Evolutionary conservation across 768 basidiomycete genomes (phyloP).

Genomic region (Termitomyces sp.): DNA sequence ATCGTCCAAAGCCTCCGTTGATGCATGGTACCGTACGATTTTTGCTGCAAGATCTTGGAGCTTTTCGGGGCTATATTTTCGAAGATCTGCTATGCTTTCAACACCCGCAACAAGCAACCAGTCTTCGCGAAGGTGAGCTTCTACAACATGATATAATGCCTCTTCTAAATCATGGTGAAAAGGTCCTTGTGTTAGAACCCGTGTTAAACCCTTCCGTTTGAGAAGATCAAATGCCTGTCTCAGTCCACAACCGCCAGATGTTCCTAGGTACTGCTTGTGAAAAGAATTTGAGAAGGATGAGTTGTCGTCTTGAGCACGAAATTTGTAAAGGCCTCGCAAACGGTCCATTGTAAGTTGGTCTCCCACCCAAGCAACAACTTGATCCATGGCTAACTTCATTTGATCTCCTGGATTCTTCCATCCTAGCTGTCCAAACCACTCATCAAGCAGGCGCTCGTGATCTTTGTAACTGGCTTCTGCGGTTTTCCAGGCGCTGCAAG

Average conservation of each 20-base stretch:
- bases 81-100: constrained; percentile 22
- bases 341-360: constrained; percentile 36
- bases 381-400: constrained; percentile 17
- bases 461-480: constrained; percentile 38
- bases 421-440: constrained; percentile 29
- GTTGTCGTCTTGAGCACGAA: constrained; percentile 32
- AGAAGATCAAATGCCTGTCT: constrained; percentile 28
- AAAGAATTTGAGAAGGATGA: too few species aligned
- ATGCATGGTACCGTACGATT: constrained; percentile 25
- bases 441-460: constrained; percentile 24
- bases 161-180: constrained; percentile 34
- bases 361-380: constrained; percentile 29
- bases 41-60: constrained; percentile 22
- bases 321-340: constrained; percentile 33
- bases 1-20: constrained; percentile 22
- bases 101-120: constrained; percentile 26
- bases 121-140: constrained; percentile 32
- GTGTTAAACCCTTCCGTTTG: constrained; percentile 24
- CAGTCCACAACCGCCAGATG: constrained; percentile 21
- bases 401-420: constrained; percentile 15
- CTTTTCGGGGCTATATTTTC: constrained; percentile 19
- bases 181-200: constrained; percentile 22
- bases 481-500: constrained; percentile 35
- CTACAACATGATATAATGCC: constrained; percentile 28
- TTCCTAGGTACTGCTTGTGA: constrained; percentile 38